These are phyloP conservation scores for Baeospora myosura DNA, from an alignment of 1,284 basidiomycete genomes.

Conservation along the genomic window DNA sequence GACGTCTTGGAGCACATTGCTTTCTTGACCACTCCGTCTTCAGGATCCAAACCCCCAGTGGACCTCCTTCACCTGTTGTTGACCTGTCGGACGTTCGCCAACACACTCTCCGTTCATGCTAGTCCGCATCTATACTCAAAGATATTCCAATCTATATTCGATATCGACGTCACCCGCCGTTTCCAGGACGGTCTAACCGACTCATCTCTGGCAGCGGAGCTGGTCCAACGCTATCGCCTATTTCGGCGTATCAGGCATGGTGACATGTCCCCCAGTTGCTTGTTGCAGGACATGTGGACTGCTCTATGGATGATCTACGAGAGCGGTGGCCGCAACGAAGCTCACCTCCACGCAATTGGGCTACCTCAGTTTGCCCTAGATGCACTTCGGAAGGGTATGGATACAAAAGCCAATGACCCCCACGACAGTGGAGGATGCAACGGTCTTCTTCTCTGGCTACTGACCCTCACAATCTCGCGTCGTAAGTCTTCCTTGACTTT, in stretches of 20 bases:
- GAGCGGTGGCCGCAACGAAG: constrained; percentile 35
- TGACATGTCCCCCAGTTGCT: constrained; percentile 22
- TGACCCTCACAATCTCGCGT: constrained; percentile 28
- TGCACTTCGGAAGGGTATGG: constrained; percentile 13
- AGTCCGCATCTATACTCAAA: constrained; percentile 57
- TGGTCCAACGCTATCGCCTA: constrained; percentile 34
- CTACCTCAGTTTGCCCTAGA: constrained; percentile 28
- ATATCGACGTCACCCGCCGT: constrained; percentile 33
- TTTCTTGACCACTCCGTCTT: constrained; percentile 31
- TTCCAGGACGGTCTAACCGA: constrained; percentile 29
- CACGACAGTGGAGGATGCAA: constrained; percentile 12
- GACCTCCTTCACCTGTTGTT: constrained; percentile 35
- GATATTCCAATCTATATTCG: constrained; percentile 51
- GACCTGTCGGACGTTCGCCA: constrained; percentile 36
- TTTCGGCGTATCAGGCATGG: constrained; percentile 35
- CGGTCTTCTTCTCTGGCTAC: constrained; percentile 31
- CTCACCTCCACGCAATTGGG: constrained; percentile 30
- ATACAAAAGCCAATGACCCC: constrained; percentile 1
- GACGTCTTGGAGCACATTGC: constrained; percentile 50
- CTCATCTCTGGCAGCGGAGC: constrained; percentile 39
- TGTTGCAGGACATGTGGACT: constrained; percentile 41
- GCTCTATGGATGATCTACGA: constrained; percentile 47
- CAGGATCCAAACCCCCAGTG: constrained; percentile 27
- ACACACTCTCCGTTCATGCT: constrained; percentile 30
- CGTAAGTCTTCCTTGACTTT: constrained; percentile 17